phyloP scores from a whole-genome alignment of 2,329 filamentous ascomycete genomes.

The Setomelanomma holmii region DNA sequence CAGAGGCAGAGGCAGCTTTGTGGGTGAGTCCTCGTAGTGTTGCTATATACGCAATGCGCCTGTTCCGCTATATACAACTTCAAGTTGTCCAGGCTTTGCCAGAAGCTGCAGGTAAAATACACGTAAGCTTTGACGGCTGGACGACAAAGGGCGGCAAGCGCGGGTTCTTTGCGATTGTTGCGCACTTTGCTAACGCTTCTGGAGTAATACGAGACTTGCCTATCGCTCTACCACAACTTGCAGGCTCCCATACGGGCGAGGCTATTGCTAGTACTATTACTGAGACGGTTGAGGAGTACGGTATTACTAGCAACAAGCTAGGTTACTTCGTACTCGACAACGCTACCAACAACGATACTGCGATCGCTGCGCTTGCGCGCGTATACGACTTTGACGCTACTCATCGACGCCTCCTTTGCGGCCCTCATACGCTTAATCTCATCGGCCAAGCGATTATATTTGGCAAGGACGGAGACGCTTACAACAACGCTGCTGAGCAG shows the following conservation, averaged over 20 bases:
- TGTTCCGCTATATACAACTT: too few species aligned
- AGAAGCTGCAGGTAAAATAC: too few species aligned
- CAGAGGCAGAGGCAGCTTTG: neutral
- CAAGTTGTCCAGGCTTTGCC: too few species aligned
- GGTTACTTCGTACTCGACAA: slow-evolving; percentile 11
- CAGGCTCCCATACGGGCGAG: slow-evolving; percentile 1
- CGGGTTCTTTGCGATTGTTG: slow-evolving; percentile 4
- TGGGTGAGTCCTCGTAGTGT: neutral
- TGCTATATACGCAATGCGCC: too few species aligned
- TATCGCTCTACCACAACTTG: slow-evolving; percentile 7
- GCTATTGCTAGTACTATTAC: slow-evolving; percentile 1
- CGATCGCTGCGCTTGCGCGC: neutral
- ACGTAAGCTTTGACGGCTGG: too few species aligned
- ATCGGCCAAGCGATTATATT: too few species aligned
- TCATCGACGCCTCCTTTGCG: neutral
- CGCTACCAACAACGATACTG: slow-evolving; percentile 1
- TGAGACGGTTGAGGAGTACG: neutral
- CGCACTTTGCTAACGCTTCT: slow-evolving; percentile 6
- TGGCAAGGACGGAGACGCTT: too few species aligned
- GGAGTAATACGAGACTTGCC: slow-evolving; percentile 5
- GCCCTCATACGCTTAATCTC: too few species aligned
- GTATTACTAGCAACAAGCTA: neutral
- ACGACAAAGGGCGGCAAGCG: too few species aligned
- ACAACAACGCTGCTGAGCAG: too few species aligned
- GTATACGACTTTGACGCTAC: neutral